phyloP scores from a whole-genome alignment of 176 grass and related monocot species.

The Secale cereale region DNA sequence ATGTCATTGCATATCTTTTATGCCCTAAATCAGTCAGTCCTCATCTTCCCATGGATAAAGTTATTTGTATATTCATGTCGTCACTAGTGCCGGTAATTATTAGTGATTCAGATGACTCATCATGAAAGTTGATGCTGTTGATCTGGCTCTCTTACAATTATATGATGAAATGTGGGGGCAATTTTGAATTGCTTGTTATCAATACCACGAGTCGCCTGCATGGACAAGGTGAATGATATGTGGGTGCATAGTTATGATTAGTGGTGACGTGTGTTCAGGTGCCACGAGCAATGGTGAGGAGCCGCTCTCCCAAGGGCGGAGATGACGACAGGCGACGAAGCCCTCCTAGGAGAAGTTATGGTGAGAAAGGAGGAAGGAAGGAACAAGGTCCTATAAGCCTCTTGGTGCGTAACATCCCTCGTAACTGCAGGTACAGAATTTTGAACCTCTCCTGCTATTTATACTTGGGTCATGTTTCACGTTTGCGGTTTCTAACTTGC shows the following conservation, averaged over 20 bases:
- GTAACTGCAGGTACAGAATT: constrained; percentile 48
- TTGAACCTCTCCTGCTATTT: background rate
- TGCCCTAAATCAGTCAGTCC: background rate
- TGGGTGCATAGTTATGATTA: background rate
- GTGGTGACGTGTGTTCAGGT: background rate
- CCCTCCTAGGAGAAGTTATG: constrained; percentile 49
- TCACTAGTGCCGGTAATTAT: background rate
- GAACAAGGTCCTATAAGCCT: constrained; percentile 53
- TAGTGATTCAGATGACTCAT: background rate
- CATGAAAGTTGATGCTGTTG: background rate
- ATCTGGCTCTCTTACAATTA: background rate
- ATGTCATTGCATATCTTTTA: background rate
- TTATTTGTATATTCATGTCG: background rate
- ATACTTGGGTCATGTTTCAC: background rate
- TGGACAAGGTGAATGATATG: background rate
- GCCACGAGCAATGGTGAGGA: constrained; percentile 55
- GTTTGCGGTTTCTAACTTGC: background rate
- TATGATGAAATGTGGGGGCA: background rate
- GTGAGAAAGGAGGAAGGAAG: constrained; percentile 37
- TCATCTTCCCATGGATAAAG: background rate
- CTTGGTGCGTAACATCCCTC: constrained; percentile 77
- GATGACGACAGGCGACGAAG: constrained; percentile 53
- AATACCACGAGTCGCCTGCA: background rate
- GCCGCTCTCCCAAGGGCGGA: constrained; percentile 53
- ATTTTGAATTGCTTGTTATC: background rate